Base-by-base conservation (phyloP, 2,329 filamentous ascomycete species). In the Fusarium napiforme region DNA sequence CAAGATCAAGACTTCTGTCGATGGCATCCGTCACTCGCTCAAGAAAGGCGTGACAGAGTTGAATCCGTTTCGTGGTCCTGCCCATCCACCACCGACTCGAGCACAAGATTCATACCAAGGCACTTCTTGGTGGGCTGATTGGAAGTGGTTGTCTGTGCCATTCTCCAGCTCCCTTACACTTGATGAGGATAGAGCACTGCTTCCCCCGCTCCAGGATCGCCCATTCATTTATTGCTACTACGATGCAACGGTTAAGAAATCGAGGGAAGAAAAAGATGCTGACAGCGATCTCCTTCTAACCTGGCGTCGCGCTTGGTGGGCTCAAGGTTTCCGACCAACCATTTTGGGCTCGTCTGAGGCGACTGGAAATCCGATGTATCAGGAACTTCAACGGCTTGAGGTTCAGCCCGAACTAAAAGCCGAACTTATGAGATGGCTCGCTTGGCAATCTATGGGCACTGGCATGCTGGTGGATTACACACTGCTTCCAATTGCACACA, bases 291-390 rank as follows among this genome's bases (percentile, higher is more conserved):
- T 98, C 67, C 87, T 98, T 55, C 85, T 97, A 64, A 92, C 93
- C 60, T 98, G 96, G 96, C 89, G 95, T 68, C 89, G 94, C 50
- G 95, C 96, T 6, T 98, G 96, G 95, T 98, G 94, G 93, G 94
- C 95, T 1, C 91, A 97, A 78, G 96, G 96, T 16, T 98, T 98
- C 83, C 91, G 88, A 71, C 96, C 96, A 0, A 87, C 96, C 12
- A 93, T 98, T 45, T 83, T 98, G 63, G 92, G 93, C 57, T 88
- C 90, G 21, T 90, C 89, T 2, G 96, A 98, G 80, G 95, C 95
- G 23, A 93, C 92, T 86, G 91, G 91, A 78, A 96, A 97, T 79
- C 93, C 93, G 2, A 83, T 93, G 26, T 97, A 96, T 80, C 87
- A 91, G 73, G 86, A 91, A 60, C 84, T 97, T 60, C 91, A 95